These are phyloP conservation scores for Diatrype stigma DNA, from an alignment of 2,329 filamentous ascomycete genomes.

Conservation along the genomic window DNA sequence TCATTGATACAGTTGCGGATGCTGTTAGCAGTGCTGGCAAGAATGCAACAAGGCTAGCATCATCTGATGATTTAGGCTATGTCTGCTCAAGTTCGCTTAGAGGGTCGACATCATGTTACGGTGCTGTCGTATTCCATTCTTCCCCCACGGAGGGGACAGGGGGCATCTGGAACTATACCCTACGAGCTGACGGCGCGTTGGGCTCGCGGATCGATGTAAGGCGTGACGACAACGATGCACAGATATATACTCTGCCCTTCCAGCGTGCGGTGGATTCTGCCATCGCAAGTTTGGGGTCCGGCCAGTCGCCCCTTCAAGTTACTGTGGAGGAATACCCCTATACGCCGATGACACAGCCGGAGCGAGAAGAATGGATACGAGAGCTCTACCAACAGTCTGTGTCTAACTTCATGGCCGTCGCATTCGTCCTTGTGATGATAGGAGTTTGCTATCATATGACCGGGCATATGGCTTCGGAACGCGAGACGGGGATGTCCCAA, in stretches of 20 bases:
- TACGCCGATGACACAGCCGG: conserved; percentile 64
- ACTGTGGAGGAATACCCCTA: conserved; percentile 68
- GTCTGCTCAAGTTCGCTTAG: conserved; percentile 61
- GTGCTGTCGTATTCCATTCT: conserved; percentile 68
- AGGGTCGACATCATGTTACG: conserved; percentile 69
- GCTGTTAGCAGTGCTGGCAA: conserved; percentile 54
- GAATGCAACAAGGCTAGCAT: conserved; percentile 48
- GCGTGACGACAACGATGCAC: conserved; percentile 63
- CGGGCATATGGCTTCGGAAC: conserved; percentile 78
- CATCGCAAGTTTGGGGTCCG: conserved; percentile 55
- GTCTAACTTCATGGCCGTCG: conserved; percentile 71
- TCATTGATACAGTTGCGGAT: conserved; percentile 61
- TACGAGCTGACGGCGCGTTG: conserved; percentile 71
- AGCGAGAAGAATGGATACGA: conserved; percentile 63
- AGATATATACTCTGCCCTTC: conserved; percentile 75
- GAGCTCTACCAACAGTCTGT: conserved; percentile 68
- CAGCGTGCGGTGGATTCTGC: conserved; percentile 73
- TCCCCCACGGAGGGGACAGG: conserved; percentile 67
- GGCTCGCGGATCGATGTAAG: conserved; percentile 61
- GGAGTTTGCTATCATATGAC: conserved; percentile 84
- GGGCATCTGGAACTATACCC: conserved; percentile 79
- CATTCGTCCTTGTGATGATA: conserved; percentile 74
- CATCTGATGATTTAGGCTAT: conserved; percentile 54
- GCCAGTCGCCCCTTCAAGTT: conserved; percentile 32
- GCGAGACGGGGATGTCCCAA: conserved; percentile 83